Evolutionary conservation across 805 yeast species (phyloP), one percentile per base, ranked within the genome.

Genomic region (Zygotorulaspora danielsina): DNA sequence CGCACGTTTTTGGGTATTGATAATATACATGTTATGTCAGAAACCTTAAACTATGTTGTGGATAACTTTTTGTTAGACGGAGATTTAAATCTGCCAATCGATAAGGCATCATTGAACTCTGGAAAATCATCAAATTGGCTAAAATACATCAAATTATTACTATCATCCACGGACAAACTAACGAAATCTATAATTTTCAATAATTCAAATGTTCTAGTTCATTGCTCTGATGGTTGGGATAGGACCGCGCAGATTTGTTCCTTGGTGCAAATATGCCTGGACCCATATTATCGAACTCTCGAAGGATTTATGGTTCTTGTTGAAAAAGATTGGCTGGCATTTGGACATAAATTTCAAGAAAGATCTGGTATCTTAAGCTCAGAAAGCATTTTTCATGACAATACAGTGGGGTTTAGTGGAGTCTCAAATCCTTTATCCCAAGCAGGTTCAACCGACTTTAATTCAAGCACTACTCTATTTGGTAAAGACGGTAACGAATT

Each of bases 181-280:
- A 78, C 83, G 18, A 82, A 86, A 54, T 83, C 90, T n/a, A 73
- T 93, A 16, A 84, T 85, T 38, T 76, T 81, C 51, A 86, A 87
- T 60, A 78, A 80, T 46, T 83, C 93, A 13, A 94, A 90, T 59
- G 72, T 90, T 3, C 58, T 93, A 7, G 74, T 93, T 5, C 98
- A 93, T 65, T 93, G 98, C 59, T 87, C 97, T 1, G 98, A 93
- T 66, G 98, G 98, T 1, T 93, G 98, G 98, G 98, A 93, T 58
- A 70, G 98, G 42, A 93, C 98, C 0, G 78, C 97, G 0, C 97
- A 93, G 57, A 76, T 89, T 1, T 73, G 88, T 5, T 81, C 96
- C 2, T 65, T 93, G 45, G 76, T 89, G 17, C 90, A 90, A 62
- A 64, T 93, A 4, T 85, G 96, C 55, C 67, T 89, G 6, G 97